A percentile compares a stretch with the other conserved stretches of the same genome.
Conservation (phyloP, 169 alveolate genomes). For the Babesia sp. region DNA sequence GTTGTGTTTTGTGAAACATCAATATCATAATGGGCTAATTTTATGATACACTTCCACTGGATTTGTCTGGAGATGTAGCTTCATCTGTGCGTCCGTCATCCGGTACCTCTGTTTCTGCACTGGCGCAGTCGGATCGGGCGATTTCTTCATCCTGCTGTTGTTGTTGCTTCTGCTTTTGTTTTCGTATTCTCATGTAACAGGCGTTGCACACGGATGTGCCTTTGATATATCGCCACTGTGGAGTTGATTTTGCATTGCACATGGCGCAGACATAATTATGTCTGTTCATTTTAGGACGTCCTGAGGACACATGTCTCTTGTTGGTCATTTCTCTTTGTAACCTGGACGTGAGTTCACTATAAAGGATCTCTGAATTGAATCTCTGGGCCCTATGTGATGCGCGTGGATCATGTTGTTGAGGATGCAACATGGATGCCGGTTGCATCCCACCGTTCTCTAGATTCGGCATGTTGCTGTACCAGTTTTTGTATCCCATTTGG, state of each 20-base stretch:
- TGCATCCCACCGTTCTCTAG: background rate
- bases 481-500: constrained; percentile 14
- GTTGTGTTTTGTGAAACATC: too few relatives aligned
- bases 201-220: constrained; percentile 79
- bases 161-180: constrained; percentile 36
- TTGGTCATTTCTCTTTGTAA: constrained; percentile 24
- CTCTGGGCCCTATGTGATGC: background rate
- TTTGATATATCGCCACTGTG: constrained; percentile 76
- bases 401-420: background rate
- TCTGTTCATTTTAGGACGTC: constrained; percentile 58
- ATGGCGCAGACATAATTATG: constrained; percentile 63
- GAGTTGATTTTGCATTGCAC: constrained; percentile 68
- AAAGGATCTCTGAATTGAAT: constrained; percentile 8
- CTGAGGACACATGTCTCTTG: constrained; percentile 21
- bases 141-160: constrained; percentile 11
- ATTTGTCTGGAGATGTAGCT: background rate
- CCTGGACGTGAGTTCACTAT: constrained; percentile 8
- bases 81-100: constrained; percentile 3
- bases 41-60: background rate
- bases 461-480: background rate
- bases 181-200: constrained; percentile 77
- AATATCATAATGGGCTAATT: too few relatives aligned
- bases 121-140: background rate
- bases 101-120: background rate
- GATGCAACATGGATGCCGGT: background rate